A percentile compares a stretch with the other conserved stretches of the same genome.
phyloP scores from a whole-genome alignment of 148 eudicot species.

The Diospyros lotus region DNA sequence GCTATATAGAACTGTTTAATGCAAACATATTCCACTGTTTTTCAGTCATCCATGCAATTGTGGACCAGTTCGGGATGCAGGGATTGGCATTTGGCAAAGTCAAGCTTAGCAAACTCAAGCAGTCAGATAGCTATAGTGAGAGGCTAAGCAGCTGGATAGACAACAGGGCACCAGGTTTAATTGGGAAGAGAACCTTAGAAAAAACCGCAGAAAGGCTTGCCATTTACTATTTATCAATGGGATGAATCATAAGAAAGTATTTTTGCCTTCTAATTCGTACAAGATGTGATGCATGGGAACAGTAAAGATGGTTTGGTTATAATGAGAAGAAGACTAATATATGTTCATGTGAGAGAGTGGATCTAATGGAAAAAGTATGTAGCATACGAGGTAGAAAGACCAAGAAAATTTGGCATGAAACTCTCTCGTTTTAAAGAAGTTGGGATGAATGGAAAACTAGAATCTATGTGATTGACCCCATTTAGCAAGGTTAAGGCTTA shows the following conservation, averaged over 20 bases:
- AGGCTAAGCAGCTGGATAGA: background rate
- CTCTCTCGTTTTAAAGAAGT: too few species aligned
- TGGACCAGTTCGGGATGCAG: background rate
- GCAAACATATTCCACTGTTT: background rate
- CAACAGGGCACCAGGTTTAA: background rate
- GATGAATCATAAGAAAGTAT: background rate
- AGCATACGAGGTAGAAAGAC: too few species aligned
- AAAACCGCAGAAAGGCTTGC: background rate
- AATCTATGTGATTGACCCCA: too few species aligned
- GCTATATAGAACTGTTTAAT: background rate
- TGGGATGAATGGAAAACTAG: too few species aligned
- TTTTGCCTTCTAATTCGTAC: background rate
- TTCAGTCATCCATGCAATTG: background rate
- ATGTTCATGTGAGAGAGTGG: too few species aligned
- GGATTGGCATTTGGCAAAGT: background rate
- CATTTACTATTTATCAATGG: background rate
- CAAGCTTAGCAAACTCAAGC: background rate
- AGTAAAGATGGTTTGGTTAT: background rate
- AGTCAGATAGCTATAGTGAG: background rate
- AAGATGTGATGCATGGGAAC: background rate
- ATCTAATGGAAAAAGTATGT: too few species aligned
- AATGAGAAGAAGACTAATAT: too few species aligned
- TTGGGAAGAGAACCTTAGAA: background rate
- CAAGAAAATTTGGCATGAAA: too few species aligned
- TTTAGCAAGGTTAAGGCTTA: too few species aligned